A percentile compares a stretch with the other conserved stretches of the same genome.
These are phyloP conservation scores for Stramenopiles sp. DNA, from an alignment of 352 stramenopile species.

Conservation along the genomic window DNA sequence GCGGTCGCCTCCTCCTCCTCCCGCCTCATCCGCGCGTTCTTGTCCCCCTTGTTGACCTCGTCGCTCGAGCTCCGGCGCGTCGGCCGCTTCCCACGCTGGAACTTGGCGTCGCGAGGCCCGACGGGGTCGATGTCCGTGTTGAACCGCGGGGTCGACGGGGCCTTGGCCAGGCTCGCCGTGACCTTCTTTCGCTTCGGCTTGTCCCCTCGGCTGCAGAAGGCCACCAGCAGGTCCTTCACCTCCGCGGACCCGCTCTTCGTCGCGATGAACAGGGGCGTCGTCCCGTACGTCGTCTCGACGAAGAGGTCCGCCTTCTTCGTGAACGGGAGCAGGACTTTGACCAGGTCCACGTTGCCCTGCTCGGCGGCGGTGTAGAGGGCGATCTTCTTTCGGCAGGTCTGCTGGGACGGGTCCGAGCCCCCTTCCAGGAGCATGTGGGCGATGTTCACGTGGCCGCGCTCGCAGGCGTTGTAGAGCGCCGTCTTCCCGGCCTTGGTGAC, in stretches of 20 bases:
- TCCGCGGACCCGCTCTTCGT: conserved; percentile 1
- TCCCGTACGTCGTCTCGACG: neutral
- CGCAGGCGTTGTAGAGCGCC: neutral
- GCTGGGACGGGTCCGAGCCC: neutral
- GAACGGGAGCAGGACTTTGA: neutral
- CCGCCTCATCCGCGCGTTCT: neutral
- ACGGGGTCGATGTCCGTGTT: neutral
- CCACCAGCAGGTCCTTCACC: neutral
- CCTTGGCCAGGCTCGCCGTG: neutral
- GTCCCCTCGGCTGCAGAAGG: neutral
- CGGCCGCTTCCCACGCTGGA: neutral
- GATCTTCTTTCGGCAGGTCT: neutral
- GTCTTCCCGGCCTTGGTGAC: neutral
- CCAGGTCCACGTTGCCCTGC: neutral
- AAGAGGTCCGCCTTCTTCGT: neutral
- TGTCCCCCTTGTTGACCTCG: neutral
- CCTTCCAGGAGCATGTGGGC: neutral
- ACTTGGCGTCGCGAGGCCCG: neutral
- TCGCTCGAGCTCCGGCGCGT: neutral
- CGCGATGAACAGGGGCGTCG: neutral
- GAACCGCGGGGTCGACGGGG: neutral
- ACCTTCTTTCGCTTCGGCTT: neutral
- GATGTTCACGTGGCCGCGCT: neutral
- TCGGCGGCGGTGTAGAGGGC: neutral
- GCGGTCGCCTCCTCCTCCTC: neutral